Evolutionary conservation across 192 early-diverging fungal species (phyloP).

Genomic region (Gonapodya sp.): DNA sequence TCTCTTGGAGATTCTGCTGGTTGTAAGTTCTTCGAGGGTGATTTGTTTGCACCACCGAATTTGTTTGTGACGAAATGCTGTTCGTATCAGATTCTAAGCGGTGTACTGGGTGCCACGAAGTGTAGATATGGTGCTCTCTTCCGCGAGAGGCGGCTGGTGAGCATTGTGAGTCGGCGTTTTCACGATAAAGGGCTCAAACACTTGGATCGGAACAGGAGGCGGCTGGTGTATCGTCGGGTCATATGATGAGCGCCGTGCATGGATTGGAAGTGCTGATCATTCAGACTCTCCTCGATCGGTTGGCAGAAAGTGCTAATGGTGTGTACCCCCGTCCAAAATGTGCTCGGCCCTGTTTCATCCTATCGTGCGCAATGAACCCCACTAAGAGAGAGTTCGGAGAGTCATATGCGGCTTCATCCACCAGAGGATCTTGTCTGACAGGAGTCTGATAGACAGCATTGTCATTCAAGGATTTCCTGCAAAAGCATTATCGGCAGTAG

Average conservation of each 20-base stretch:
- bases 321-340: no score
- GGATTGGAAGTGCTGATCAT: background rate
- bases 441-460: background rate
- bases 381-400: no score
- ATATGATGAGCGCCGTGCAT: background rate
- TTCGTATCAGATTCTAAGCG: background rate
- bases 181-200: no score
- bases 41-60: no score
- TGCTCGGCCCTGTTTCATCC: no score
- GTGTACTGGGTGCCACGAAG: background rate
- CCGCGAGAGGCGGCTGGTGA: background rate
- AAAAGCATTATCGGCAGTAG: background rate
- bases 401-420: background rate
- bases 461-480: background rate
- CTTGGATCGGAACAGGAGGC: background rate
- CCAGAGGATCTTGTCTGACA: background rate
- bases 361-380: no score
- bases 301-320: background rate
- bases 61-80: background rate
- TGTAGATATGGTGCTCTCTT: background rate
- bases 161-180: no score
- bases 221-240: background rate
- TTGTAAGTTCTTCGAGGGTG: background rate
- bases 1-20: background rate
- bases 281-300: background rate